Conservation (phyloP, 768 basidiomycete species). For the Termitomyces sp. region DNA sequence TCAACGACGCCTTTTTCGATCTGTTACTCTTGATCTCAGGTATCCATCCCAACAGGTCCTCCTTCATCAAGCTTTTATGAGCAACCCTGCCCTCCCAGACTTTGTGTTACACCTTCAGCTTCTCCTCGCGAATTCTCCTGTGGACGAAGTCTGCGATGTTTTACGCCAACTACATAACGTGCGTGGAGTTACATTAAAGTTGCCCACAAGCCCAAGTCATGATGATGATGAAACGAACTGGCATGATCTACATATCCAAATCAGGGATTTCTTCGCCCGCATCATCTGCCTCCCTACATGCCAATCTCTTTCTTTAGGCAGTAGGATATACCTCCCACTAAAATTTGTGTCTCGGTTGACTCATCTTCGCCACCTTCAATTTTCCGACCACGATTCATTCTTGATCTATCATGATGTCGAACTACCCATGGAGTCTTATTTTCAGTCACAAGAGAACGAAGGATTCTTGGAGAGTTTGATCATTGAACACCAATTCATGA, state of each 20-base stretch:
- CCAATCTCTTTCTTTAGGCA: not conserved
- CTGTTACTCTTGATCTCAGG: not conserved
- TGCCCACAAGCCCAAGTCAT: no score
- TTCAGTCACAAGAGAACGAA: not conserved
- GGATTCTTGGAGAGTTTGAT: not conserved
- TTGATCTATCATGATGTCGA: not conserved
- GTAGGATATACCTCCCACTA: not conserved
- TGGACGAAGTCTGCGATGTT: not conserved
- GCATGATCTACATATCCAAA: not conserved
- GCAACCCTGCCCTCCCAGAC: not conserved
- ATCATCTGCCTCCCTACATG: conserved; percentile 3
- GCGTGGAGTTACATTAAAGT: not conserved
- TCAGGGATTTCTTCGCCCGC: not conserved
- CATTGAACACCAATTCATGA: no score
- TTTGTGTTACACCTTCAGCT: not conserved
- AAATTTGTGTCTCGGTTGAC: not conserved
- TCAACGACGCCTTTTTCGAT: not conserved
- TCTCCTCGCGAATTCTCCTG: not conserved
- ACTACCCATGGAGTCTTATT: not conserved
- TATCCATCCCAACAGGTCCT: not conserved
- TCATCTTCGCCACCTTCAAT: not conserved
- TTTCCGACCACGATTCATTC: not conserved
- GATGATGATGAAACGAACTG: not conserved
- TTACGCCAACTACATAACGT: not conserved
- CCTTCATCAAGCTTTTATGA: not conserved